Percentiles rank a stretch among this genome's conserved stretches.
Conservation (phyloP, 108 stramenopile species). For the Pseudonitzschia delicatissima region DNA sequence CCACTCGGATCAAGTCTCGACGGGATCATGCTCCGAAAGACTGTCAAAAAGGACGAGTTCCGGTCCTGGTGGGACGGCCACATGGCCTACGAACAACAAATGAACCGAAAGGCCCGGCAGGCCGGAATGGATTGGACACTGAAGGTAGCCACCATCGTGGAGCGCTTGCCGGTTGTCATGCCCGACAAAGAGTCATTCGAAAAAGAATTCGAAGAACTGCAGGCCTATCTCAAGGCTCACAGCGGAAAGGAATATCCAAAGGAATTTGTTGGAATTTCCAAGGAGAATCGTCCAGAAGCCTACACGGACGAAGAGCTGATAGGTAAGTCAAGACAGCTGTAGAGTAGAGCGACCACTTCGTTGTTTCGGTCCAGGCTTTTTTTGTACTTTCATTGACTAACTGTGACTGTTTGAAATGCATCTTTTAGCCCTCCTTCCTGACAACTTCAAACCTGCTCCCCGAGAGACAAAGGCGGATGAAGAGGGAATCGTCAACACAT, state of each 20-base stretch:
- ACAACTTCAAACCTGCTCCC: constrained; percentile 68
- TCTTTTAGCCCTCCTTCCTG: constrained; percentile 39
- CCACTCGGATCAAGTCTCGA: constrained; percentile 45
- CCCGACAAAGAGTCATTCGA: constrained; percentile 72
- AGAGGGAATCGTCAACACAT: constrained; percentile 57
- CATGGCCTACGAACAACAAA: constrained; percentile 44
- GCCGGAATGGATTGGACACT: constrained; percentile 72
- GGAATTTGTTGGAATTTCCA: constrained; percentile 27
- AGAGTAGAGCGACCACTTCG: not conserved
- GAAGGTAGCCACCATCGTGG: constrained; percentile 70
- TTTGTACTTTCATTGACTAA: not conserved
- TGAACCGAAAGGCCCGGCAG: constrained; percentile 61
- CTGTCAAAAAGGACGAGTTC: constrained; percentile 45
- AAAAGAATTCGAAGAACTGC: constrained; percentile 56
- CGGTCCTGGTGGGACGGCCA: constrained; percentile 59
- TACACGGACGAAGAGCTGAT: constrained; percentile 60
- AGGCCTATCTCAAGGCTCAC: constrained; percentile 45
- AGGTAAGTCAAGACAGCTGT: constrained; percentile 37
- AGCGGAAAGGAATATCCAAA: constrained; percentile 72
- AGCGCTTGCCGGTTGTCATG: constrained; percentile 66
- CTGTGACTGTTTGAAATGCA: not conserved
- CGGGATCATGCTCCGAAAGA: constrained; percentile 45
- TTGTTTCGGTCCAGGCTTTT: no score
- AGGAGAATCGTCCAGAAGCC: constrained; percentile 2
- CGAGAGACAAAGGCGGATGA: constrained; percentile 82